Evolutionary conservation across 495 filamentous ascomycete genomes (phyloP).

Genomic region (Xylaria cubensis): DNA sequence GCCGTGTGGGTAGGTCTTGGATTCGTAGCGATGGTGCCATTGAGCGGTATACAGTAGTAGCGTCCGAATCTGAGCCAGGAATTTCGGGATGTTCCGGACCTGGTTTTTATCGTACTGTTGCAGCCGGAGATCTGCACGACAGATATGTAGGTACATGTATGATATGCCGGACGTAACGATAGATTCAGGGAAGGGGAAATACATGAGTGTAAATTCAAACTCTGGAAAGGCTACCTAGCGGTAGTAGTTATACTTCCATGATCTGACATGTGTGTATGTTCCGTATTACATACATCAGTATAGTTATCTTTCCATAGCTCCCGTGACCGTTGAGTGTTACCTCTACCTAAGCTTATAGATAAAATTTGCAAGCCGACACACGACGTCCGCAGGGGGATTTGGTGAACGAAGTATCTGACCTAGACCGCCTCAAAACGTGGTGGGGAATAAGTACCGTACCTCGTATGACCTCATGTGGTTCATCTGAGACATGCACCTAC

Average conservation of each 20-base stretch:
- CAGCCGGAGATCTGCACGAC: background rate
- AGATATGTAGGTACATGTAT: background rate
- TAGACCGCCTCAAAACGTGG: background rate
- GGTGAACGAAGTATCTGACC: background rate
- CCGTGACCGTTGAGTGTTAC: background rate
- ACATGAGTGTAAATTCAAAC: background rate
- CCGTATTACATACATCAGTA: no score
- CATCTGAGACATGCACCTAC: background rate
- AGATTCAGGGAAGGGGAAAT: background rate
- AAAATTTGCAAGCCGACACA: background rate
- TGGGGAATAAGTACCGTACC: background rate
- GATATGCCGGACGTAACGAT: background rate
- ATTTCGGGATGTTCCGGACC: background rate
- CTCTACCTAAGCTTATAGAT: background rate
- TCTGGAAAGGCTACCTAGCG: background rate
- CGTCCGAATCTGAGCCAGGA: background rate
- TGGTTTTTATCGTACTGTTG: background rate
- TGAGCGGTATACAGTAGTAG: background rate
- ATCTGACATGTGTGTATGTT: background rate
- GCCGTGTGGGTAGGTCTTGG: background rate
- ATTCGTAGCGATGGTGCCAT: background rate
- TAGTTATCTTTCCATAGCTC: background rate
- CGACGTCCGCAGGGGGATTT: no score
- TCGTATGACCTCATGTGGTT: background rate
- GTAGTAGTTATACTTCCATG: background rate